These are phyloP conservation scores for Moniliella sp. DNA, from an alignment of 1,284 basidiomycete genomes.

Conservation along the genomic window DNA sequence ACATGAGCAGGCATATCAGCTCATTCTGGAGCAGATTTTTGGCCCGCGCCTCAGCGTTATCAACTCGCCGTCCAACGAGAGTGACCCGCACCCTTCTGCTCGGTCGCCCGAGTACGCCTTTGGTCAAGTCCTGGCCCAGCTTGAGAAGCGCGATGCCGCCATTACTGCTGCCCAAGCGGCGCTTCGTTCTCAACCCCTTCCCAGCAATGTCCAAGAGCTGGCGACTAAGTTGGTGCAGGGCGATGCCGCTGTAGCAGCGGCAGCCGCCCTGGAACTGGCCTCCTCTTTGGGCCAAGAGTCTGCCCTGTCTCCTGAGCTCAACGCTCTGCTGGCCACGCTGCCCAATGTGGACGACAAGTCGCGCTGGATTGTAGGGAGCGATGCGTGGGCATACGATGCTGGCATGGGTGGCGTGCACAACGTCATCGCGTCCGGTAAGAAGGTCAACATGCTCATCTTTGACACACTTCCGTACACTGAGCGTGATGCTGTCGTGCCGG, in stretches of 20 bases:
- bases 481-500: slow-evolving; percentile 36
- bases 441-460: slow-evolving; percentile 86
- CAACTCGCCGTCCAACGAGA: slow-evolving; percentile 39
- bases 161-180: slow-evolving; percentile 15
- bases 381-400: slow-evolving; percentile 89
- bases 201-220: slow-evolving; percentile 12
- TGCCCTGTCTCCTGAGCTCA: slow-evolving; percentile 9
- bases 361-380: slow-evolving; percentile 87
- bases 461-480: slow-evolving; percentile 72
- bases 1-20: slow-evolving; percentile 76
- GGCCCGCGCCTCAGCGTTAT: slow-evolving; percentile 58
- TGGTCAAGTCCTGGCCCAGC: slow-evolving; percentile 62
- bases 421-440: slow-evolving; percentile 67
- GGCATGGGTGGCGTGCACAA: slow-evolving; percentile 91
- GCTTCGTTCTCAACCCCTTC: slow-evolving; percentile 7
- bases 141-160: slow-evolving; percentile 34
- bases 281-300: no score
- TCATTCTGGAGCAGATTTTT: slow-evolving; percentile 65
- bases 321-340: slow-evolving; percentile 15
- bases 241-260: slow-evolving; percentile 12
- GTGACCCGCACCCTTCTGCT: slow-evolving; percentile 37
- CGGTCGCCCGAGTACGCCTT: slow-evolving; percentile 82
- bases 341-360: slow-evolving; percentile 14
- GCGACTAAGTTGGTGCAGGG: slow-evolving; percentile 18
- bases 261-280: slow-evolving; percentile 41